Base-by-base conservation (phyloP, 768 basidiomycete species). In the Paxillus rubicundulus region DNA sequence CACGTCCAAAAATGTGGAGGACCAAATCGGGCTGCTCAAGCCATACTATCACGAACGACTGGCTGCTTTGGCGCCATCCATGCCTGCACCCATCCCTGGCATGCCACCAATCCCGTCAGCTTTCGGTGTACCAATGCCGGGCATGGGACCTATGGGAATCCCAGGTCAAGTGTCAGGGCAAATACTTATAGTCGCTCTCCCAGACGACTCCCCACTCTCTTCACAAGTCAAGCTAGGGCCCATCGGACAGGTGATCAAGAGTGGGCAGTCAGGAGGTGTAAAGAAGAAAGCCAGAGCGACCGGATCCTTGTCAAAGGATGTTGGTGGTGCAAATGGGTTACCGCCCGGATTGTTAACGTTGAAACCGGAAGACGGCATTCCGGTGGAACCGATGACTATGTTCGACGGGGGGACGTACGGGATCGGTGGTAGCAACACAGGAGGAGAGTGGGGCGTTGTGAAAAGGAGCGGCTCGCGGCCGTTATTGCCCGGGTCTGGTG, bases 11-110 rank as follows among this genome's bases (percentile, higher is more conserved):
- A 83, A 81, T 50, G 76, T 87, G 62, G 86, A 87, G 33, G 73
- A 83, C 21, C 93, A 96, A 61, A 92, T 97, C 58, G 93, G 92
- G 9, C 71, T 98, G 36, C 83, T 98, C 58, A 87, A 80, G 52
- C 68, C 80, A 0, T 95, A 85, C 72, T 96, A 88, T 61, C 78
- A 84, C 40, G 61, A 67, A 24, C 80, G 86, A 27, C 72, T 91
- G 44, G 63, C 75, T 2, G 59, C 71, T 21, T 65, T 84, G 38
- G 72, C 77, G 14, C 58, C 71, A 9, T 33, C 57, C 9, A 54
- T 53, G 38, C 51, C 54, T 13, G 67, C 61, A 2, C 62, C 67
- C 18, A 32, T 57, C 2, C 48, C 56, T 28, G 50, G 57, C 49
- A 51, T 63, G 50, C 55, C 62, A 20, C 32, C 61, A 42, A 52